These are phyloP conservation scores for Gryganskiella cystojenkinii DNA, from an alignment of 192 early-diverging fungal genomes.

Conservation along the genomic window DNA sequence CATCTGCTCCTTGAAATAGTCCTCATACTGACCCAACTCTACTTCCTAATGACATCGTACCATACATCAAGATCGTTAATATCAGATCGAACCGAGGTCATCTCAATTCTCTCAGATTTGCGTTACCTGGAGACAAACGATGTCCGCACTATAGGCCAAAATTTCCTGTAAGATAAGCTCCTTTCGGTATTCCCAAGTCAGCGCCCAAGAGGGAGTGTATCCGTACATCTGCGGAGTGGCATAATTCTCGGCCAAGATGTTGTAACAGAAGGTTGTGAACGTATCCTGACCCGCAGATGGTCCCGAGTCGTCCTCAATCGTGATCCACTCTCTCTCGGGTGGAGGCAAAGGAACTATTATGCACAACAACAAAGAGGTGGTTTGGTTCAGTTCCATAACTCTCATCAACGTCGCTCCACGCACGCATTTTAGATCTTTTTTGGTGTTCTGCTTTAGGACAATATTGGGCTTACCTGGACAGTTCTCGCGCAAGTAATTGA, in stretches of 20 bases:
- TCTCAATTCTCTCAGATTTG: not conserved
- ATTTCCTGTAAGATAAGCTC: conserved; percentile 91
- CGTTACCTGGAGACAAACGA: conserved; percentile 88
- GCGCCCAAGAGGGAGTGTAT: conserved; percentile 96
- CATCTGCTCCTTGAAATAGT: conserved; percentile 84
- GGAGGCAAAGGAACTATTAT: conserved; percentile 77
- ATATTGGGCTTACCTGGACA: conserved; percentile 71
- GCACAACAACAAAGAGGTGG: not conserved
- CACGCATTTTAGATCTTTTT: too few relatives aligned
- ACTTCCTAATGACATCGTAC: conserved; percentile 74
- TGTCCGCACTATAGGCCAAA: conserved; percentile 86
- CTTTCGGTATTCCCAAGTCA: conserved; percentile 93
- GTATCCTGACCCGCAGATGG: conserved; percentile 72
- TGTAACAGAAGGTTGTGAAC: conserved; percentile 93
- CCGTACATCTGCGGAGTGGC: conserved; percentile 89
- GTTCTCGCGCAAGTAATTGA: conserved; percentile 89
- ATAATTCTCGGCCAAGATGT: conserved; percentile 91
- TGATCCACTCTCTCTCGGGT: conserved; percentile 90
- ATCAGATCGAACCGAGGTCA: not conserved
- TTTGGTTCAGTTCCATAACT: not conserved
- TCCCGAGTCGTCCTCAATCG: conserved; percentile 75
- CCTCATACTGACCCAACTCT: conserved; percentile 87
- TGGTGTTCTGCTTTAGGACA: too few relatives aligned
- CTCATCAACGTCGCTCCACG: not conserved
- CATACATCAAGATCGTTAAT: not conserved